Evolutionary conservation across 331 rosid genomes (phyloP), one percentile per base, ranked within the genome.

Genomic region (Quercus phellos): DNA sequence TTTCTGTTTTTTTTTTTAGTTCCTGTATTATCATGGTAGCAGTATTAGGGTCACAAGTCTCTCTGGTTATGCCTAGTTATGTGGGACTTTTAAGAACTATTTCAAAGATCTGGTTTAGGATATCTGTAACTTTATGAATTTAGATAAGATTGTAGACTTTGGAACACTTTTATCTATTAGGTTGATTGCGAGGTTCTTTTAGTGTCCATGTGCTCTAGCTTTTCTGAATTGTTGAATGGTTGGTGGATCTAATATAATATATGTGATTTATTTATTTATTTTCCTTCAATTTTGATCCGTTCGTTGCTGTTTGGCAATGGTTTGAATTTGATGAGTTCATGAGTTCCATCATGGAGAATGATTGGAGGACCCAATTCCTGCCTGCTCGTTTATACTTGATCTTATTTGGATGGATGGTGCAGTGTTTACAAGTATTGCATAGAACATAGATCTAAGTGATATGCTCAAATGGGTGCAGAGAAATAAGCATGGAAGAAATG

Each of bases 21-120:
- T 64, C 46, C 67, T 90, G 90, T 90, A 83, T 73, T 72, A 78
- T 84, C 58, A 84, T 79, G 88, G 69, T 79, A 77, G 84, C 85
- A 67, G 73, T 83, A 16, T 74, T 84, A 81, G 88, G 88, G 27
- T 70, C 83, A 76, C 63, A 61, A 61, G 74, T 83, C 79, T 74
- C 42, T 54, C 55, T 81, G 85, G 66, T 78, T 66, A 84, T 84
- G 80, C 81, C 56, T 80, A 75, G 82, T 85, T 53, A 76, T 67
- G 71, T 79, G 85, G 78, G 81, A 68, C 27, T 19, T 16, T 67
- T 77, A 50, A 30, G 34, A 81, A 73, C 64, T 66, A 53, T 81
- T 50, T 27, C 51, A 7, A 83, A 78, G 73, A 73, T 32, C 34
- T 79, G 86, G 50, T 60, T 73, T 68, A 74, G 76, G 84, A 61